Evolutionary conservation across 306 rosid genomes (phyloP).

Genomic region (Quercus cerris): DNA sequence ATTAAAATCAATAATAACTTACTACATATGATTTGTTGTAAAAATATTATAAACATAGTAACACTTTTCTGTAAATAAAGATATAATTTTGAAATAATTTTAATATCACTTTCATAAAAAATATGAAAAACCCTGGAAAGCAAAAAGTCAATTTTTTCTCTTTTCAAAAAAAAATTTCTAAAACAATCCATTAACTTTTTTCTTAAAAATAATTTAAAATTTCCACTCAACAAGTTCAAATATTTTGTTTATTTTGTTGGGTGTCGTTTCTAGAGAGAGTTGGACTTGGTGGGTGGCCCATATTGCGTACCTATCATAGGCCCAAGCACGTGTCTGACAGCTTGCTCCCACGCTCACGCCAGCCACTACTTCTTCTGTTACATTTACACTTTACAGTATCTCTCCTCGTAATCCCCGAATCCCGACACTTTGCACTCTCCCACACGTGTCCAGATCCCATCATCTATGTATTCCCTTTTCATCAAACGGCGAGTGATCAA

Average conservation of each 20-base stretch:
- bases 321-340: constrained; percentile 81
- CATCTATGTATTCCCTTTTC: constrained; percentile 13
- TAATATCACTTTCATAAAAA: rapidly evolving
- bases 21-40: no score
- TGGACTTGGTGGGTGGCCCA: constrained; percentile 20
- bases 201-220: neutral
- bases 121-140: neutral
- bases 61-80: no score
- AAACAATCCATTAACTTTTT: no score
- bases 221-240: constrained; percentile 21
- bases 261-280: constrained; percentile 35
- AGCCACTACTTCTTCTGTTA: constrained; percentile 22
- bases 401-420: constrained; percentile 72
- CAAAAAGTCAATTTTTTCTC: neutral
- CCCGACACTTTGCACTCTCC: constrained; percentile 21
- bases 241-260: neutral
- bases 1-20: no score
- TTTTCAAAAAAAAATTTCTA: no score
- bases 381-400: constrained; percentile 20
- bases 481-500: constrained; percentile 7
- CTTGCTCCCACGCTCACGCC: constrained; percentile 37
- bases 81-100: no score
- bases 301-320: constrained; percentile 18
- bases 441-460: constrained; percentile 29
- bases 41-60: no score